Conservation (phyloP, 2,329 filamentous ascomycete species). For the Mycocentrospora acerina region DNA sequence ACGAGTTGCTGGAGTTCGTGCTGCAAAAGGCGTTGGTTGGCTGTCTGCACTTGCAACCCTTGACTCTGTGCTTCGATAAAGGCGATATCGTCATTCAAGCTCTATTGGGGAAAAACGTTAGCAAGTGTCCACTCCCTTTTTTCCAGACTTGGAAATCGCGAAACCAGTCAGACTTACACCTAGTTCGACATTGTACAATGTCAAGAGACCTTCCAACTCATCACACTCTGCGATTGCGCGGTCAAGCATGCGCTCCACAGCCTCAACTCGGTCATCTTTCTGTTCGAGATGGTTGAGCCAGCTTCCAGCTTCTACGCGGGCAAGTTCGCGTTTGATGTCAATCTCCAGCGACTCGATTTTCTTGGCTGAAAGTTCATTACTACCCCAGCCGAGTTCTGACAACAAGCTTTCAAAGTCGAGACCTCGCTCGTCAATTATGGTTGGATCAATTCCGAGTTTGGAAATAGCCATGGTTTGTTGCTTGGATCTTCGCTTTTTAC, state of each 20-base stretch:
- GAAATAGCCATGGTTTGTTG: constrained; percentile 79
- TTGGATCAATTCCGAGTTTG: constrained; percentile 74
- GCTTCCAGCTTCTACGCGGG: constrained; percentile 86
- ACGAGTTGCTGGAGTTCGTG: constrained; percentile 87
- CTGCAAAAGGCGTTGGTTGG: constrained; percentile 92
- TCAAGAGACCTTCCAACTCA: constrained; percentile 90
- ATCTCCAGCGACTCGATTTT: constrained; percentile 78
- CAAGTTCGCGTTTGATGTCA: constrained; percentile 83
- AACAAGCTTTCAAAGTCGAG: constrained; percentile 80
- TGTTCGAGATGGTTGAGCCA: constrained; percentile 84
- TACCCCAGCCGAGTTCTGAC: constrained; percentile 87
- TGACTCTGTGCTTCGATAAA: constrained; percentile 98
- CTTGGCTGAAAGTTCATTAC: constrained; percentile 70
- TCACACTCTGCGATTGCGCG: constrained; percentile 92
- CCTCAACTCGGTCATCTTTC: constrained; percentile 85
- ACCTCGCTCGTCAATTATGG: constrained; percentile 72
- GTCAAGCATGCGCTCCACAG: constrained; percentile 84
- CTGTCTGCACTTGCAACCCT: constrained; percentile 93
- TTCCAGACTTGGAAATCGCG: constrained; percentile 8
- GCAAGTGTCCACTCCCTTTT: constrained; percentile 5
- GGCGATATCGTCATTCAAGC: constrained; percentile 89
- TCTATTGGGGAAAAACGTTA: constrained; percentile 57
- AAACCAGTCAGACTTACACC: constrained; percentile 60
- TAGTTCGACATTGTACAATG: constrained; percentile 90
- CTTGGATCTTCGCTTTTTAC: constrained; percentile 65